Evolutionary conservation across 2,329 filamentous ascomycete species (phyloP).

Genomic region (Fusarium longipes): DNA sequence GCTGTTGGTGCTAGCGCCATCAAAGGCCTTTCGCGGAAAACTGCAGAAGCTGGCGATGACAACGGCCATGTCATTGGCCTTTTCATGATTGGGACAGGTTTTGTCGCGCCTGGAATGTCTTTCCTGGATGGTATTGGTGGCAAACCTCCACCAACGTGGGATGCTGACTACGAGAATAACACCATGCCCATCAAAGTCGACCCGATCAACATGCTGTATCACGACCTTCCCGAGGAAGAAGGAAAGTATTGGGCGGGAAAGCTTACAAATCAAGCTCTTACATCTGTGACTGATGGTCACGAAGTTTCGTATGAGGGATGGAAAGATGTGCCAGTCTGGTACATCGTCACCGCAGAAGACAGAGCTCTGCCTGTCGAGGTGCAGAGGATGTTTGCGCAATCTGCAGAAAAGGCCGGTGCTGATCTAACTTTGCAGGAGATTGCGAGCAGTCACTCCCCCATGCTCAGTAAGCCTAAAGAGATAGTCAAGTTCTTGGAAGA

Average conservation of each 20-base stretch:
- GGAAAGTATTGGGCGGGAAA: conserved; percentile 55
- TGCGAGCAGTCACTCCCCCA: conserved; percentile 60
- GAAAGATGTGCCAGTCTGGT: conserved; percentile 61
- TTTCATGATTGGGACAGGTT: conserved; percentile 59
- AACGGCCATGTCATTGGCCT: conserved; percentile 58
- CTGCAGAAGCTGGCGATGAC: not conserved
- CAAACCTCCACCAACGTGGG: conserved; percentile 57
- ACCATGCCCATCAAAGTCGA: conserved; percentile 54
- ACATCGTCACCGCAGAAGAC: conserved; percentile 58
- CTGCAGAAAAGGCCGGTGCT: conserved; percentile 53
- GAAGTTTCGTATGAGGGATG: conserved; percentile 60
- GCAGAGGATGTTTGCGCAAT: conserved; percentile 54
- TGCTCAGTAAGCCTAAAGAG: conserved; percentile 59
- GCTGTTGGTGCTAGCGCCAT: conserved; percentile 59
- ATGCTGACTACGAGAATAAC: conserved; percentile 54
- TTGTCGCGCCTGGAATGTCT: conserved; percentile 50
- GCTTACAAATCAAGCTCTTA: conserved; percentile 56
- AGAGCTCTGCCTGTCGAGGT: conserved; percentile 52
- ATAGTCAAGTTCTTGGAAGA: conserved; percentile 52
- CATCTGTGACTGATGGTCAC: conserved; percentile 58
- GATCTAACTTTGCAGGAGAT: conserved; percentile 55
- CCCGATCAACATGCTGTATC: conserved; percentile 59
- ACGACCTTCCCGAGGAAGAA: conserved; percentile 60
- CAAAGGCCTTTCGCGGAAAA: conserved; percentile 52
- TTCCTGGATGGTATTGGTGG: conserved; percentile 58